Base-by-base conservation (phyloP, 2,329 filamentous ascomycete species). In the Xylaria sp. region DNA sequence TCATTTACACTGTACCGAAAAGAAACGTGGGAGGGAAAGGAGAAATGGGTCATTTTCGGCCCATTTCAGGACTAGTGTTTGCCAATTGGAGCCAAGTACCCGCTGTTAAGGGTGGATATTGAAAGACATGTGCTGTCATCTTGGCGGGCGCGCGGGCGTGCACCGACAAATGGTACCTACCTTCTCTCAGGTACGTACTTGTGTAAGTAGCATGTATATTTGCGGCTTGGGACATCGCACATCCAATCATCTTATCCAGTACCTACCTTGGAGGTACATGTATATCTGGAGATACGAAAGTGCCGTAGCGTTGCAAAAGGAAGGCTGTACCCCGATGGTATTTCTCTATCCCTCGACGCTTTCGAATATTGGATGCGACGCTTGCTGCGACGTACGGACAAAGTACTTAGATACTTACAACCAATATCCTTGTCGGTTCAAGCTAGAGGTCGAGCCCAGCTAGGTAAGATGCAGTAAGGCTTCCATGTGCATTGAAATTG, bases 401-500 rank as follows among this genome's bases (percentile, higher is more conserved):
- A 61, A n/a, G 4, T 31, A 31, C 28, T 31, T 31, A 31, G 5
- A 37, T 28, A 14, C n/a, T 37, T 46, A 56, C 57, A 49, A 61
- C 61, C 64, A 64, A 46, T 57, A 64, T 43, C 59, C 63, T 28
- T 62, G 63, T 33, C 35, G n/a, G 19, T 17, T 25, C 60, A 38
- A 52, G 58, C 65, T 51, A 50, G 50, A 45, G 62, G 17, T 60
- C 38, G 51, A 55, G 64, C 40, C 45, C 47, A 50, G 61, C 64
- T 63, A 67, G 49, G 35, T 43, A 55, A 21, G 45, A 70, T 64
- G 50, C 43, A 61, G 71, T 33, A 68, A 72, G 60, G 69, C 53
- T 60, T 23, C 53, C 63, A 70, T 65, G 69, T 63, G 68, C 57
- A 63, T 69, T 72, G 66, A 73, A 70, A 73, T 73, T 72, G 64